phyloP scores from a whole-genome alignment of 441 rosid genomes.

The Gossypium davidsonii region DNA sequence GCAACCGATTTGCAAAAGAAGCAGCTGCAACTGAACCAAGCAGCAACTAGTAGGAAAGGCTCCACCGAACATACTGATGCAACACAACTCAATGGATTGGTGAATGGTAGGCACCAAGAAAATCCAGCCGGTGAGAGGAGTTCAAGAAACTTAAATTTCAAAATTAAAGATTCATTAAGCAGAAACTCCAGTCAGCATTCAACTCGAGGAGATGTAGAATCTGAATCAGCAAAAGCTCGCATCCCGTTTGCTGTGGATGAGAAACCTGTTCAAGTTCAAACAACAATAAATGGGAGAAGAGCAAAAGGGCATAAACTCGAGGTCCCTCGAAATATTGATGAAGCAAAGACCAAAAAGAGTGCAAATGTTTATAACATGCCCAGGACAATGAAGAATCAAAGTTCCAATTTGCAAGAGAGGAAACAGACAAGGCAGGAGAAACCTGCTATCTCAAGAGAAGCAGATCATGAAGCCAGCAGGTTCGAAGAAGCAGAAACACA shows the following conservation, averaged over 20 bases:
- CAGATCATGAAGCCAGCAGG: slow-evolving; percentile 25
- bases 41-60: slow-evolving; percentile 27
- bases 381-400: slow-evolving; percentile 29
- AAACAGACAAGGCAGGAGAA: slow-evolving; percentile 29
- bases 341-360: slow-evolving; percentile 29
- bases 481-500: slow-evolving; percentile 29
- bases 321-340: slow-evolving; percentile 30
- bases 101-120: slow-evolving; percentile 19
- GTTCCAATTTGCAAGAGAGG: slow-evolving; percentile 30
- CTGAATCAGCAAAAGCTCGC: slow-evolving; percentile 20
- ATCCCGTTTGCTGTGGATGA: slow-evolving; percentile 21
- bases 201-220: slow-evolving; percentile 16
- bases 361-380: slow-evolving; percentile 28
- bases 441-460: slow-evolving; percentile 23
- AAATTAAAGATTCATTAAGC: slow-evolving; percentile 19
- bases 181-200: slow-evolving; percentile 19
- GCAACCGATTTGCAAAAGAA: slow-evolving; percentile 27
- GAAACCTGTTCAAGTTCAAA: slow-evolving; percentile 26
- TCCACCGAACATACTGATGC: slow-evolving; percentile 22
- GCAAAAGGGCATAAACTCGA: slow-evolving; percentile 27
- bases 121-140: slow-evolving; percentile 18
- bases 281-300: slow-evolving; percentile 25
- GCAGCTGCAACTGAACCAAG: slow-evolving; percentile 26
- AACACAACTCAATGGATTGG: slow-evolving; percentile 21
- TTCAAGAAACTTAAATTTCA: slow-evolving; percentile 14